These are phyloP conservation scores for Blumeria hordei DNA, from an alignment of 2,329 filamentous ascomycete species.

Conservation along the genomic window DNA sequence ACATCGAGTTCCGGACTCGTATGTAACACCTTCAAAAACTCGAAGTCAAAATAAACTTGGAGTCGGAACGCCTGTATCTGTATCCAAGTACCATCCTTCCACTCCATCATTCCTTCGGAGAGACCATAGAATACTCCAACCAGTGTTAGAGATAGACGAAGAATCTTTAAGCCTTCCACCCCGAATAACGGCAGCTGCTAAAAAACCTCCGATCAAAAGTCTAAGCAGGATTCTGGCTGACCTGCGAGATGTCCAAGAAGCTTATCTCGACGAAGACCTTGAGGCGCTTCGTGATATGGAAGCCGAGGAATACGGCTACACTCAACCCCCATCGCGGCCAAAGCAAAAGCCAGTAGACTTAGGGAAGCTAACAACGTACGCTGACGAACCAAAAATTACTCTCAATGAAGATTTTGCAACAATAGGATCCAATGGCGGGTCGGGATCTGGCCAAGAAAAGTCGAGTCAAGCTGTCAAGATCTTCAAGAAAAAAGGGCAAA, in stretches of 20 bases:
- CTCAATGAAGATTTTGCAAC: no score
- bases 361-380: neutral
- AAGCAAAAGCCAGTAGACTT: constrained; percentile 4
- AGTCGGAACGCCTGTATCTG: constrained; percentile 23
- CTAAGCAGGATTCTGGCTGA: constrained; percentile 52
- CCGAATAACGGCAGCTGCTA: constrained; percentile 23
- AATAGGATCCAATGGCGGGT: no score
- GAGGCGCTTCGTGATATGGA: constrained; percentile 54
- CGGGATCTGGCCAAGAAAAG: no score
- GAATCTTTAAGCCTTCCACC: constrained; percentile 24
- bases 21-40: constrained; percentile 36
- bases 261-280: constrained; percentile 45
- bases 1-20: constrained; percentile 33
- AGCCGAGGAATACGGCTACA: constrained; percentile 16
- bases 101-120: constrained; percentile 49
- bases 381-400: no score
- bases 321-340: constrained; percentile 5
- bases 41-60: constrained; percentile 18
- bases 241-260: constrained; percentile 44
- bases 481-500: constrained; percentile 69
- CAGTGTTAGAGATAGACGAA: constrained; percentile 29
- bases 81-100: constrained; percentile 32
- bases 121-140: constrained; percentile 18
- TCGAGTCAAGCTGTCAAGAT: constrained; percentile 30
- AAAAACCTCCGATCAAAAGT: constrained; percentile 39